Evolutionary conservation across 2,329 filamentous ascomycete species (phyloP).

Genomic region (Ceratocystiopsis minuta): DNA sequence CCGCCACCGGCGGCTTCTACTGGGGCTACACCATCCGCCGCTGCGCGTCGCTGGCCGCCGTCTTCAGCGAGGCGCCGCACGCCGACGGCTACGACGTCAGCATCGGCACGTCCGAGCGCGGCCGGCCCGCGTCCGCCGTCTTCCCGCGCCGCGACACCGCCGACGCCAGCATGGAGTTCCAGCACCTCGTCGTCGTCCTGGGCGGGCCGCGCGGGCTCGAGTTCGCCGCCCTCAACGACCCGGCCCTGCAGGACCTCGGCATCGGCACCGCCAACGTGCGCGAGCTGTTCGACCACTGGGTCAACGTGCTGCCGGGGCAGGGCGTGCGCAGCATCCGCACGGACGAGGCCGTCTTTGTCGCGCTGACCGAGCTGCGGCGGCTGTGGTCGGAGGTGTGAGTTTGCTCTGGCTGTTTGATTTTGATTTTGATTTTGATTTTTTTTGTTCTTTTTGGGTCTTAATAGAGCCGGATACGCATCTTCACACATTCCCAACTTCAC

Average conservation of each 20-base stretch:
- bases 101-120: conserved; percentile 69
- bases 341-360: conserved; percentile 68
- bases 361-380: conserved; percentile 47
- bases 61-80: conserved; percentile 62
- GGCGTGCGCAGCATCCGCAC: conserved; percentile 69
- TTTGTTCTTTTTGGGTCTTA: too few relatives aligned
- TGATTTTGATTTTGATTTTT: too few relatives aligned
- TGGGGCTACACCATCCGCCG: conserved; percentile 66
- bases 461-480: too few relatives aligned
- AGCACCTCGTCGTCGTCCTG: conserved; percentile 62
- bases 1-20: conserved; percentile 45
- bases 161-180: conserved; percentile 26
- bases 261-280: conserved; percentile 45
- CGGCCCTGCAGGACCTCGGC: conserved; percentile 37
- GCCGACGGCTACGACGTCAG: conserved; percentile 67
- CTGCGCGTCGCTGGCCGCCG: conserved; percentile 45
- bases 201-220: conserved; percentile 69
- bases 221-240: conserved; percentile 47
- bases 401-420: too few relatives aligned
- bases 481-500: too few relatives aligned
- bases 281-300: conserved; percentile 68
- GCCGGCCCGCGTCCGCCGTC: conserved; percentile 29
- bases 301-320: conserved; percentile 64
- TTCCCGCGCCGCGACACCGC: conserved; percentile 25
- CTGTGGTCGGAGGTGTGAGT: conserved; percentile 27